phyloP scores from a whole-genome alignment of 148 eudicot species.

The Chenopodium berlandieri region DNA sequence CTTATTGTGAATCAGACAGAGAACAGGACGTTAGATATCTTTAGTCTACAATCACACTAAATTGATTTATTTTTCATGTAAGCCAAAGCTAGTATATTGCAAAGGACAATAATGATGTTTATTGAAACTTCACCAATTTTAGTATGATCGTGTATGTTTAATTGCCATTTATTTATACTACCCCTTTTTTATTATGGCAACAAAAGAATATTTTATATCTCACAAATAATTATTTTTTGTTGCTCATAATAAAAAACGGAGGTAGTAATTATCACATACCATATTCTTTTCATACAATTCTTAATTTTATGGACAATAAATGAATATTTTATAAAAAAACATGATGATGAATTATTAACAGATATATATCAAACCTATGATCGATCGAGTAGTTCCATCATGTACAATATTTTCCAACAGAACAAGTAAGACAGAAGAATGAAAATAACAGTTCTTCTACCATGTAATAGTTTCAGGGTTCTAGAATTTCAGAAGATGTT shows the following conservation, averaged over 20 bases:
- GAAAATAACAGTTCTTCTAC: conserved; percentile 6
- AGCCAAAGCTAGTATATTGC: background rate
- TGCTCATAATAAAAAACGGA: no score
- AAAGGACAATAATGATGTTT: background rate
- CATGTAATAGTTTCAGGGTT: background rate
- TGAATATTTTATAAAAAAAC: conserved; percentile 12
- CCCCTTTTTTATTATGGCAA: no score
- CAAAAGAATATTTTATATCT: no score
- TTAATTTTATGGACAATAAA: background rate
- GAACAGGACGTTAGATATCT: background rate
- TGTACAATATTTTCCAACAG: conserved; percentile 1
- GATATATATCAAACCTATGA: background rate
- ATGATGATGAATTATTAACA: background rate
- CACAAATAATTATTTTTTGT: no score
- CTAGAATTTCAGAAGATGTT: background rate
- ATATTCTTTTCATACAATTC: background rate
- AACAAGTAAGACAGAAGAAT: conserved; percentile 17
- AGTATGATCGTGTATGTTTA: background rate
- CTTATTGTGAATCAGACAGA: no score
- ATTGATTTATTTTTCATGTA: background rate
- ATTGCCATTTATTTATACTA: no score
- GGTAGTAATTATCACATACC: background rate
- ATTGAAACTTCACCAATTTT: background rate
- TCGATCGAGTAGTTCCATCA: background rate
- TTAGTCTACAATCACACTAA: background rate